Base-by-base conservation (phyloP, 768 basidiomycete species). In the Russula earlei region DNA sequence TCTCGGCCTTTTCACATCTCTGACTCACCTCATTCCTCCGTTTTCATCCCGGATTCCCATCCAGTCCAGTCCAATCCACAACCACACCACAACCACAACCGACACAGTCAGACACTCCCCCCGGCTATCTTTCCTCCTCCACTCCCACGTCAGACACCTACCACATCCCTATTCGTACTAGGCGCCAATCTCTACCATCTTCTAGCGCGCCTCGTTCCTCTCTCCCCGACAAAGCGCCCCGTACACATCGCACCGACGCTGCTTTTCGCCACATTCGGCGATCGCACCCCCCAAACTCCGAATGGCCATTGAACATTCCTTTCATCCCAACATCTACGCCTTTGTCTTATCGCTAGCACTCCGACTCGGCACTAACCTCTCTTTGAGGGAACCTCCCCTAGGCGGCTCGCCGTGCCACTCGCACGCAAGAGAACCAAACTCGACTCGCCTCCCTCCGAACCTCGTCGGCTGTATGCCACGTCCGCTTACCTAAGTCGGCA, bases 131-230 rank as follows among this genome's bases (percentile, higher is more conserved):
- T 36, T 27, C n/a, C n/a, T n/a, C n/a, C n/a, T n/a, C n/a, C n/a
- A n/a, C 22, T n/a, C 37, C 44, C 52, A 54, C 52, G 27, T 27
- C 42, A 52, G 40, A 48, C 40, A 48, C 40, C 50, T 22, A 38
- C 49, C 25, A 46, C 25, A 31, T 40, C 36, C 55, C 27, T 20
- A 36, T 47, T 42, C 51, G 34, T 34, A 38, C 15, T 0, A 20
- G n/a, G 56, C 56, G 56, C 45, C 56, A 53, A 58, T 48, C 33
- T 27, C 38, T 37, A 46, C 43, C 17, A 11, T 19, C 50, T 53
- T 57, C 56, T 58, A 58, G 57, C 36, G 52, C 41, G 40, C 56
- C 56, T 58, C 52, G 52, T 54, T 58, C 27, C 34, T 12, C 34
- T 3, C 20, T 31, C 34, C 50, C 27, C 38, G 47, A 38, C 56